These are phyloP conservation scores for Tremellales sp. DNA, from an alignment of 1,284 basidiomycete genomes.

Conservation along the genomic window DNA sequence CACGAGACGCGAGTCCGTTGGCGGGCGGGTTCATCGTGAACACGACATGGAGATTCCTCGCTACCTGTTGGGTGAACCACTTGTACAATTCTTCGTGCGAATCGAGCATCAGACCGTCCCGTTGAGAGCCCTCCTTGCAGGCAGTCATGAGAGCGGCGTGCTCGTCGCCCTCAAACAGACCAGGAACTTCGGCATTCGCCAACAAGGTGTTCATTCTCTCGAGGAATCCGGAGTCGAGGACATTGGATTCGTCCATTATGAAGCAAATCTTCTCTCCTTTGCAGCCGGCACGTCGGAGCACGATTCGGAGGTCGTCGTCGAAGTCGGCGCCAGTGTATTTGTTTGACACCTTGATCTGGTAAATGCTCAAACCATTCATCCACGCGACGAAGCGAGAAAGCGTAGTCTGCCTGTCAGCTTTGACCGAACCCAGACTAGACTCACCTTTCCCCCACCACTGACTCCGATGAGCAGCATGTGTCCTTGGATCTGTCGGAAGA, in stretches of 20 bases:
- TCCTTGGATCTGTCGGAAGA: conserved; percentile 97
- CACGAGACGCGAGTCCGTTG: conserved; percentile 88
- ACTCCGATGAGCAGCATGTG: conserved; percentile 96
- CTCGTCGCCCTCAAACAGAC: conserved; percentile 97
- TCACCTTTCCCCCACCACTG: conserved; percentile 93
- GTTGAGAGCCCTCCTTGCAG: conserved; percentile 96
- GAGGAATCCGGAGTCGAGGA: conserved; percentile 95
- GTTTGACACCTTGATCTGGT: conserved; percentile 98
- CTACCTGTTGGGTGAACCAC: conserved; percentile 97
- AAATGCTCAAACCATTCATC: conserved; percentile 98
- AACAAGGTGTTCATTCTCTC: conserved; percentile 99
- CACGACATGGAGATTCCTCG: conserved; percentile 92
- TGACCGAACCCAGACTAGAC: conserved; percentile 13
- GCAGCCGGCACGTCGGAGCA: conserved; percentile 89
- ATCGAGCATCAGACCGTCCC: conserved; percentile 96
- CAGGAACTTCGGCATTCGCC: conserved; percentile 99
- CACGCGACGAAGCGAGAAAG: conserved; percentile 98
- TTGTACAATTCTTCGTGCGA: conserved; percentile 94
- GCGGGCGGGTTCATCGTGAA: conserved; percentile 99
- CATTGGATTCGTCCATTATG: conserved; percentile 99
- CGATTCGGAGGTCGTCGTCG: conserved; percentile 91
- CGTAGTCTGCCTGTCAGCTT: conserved; percentile 65
- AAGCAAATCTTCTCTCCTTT: conserved; percentile 99
- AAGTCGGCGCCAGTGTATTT: conserved; percentile 98
- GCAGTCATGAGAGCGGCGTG: conserved; percentile 95